These are phyloP conservation scores for Chaetoscypha palmicola DNA, from an alignment of 2,329 filamentous ascomycete genomes.

Conservation along the genomic window DNA sequence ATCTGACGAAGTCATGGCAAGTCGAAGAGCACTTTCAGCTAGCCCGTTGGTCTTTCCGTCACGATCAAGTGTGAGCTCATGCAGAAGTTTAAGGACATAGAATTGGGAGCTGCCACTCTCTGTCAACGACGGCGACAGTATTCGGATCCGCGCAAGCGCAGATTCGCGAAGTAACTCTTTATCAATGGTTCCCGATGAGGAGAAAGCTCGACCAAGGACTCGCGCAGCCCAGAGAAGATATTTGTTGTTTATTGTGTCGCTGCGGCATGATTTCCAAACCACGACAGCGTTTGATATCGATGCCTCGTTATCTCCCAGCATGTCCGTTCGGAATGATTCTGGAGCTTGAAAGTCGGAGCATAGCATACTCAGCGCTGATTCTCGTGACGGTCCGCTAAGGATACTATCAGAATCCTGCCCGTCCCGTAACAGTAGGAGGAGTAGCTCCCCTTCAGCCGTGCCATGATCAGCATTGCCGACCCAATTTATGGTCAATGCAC, in stretches of 20 bases:
- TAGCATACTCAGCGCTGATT: slow-evolving; percentile 64
- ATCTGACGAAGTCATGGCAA: slow-evolving; percentile 42
- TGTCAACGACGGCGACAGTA: slow-evolving; percentile 23
- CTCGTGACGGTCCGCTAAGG: slow-evolving; percentile 61
- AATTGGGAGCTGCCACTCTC: slow-evolving; percentile 42
- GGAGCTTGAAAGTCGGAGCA: slow-evolving; percentile 67
- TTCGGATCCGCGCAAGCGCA: slow-evolving; percentile 40
- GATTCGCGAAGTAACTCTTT: slow-evolving; percentile 55
- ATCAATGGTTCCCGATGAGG: slow-evolving; percentile 63
- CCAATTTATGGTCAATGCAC: slow-evolving; percentile 59
- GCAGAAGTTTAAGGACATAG: slow-evolving; percentile 54
- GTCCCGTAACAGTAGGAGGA: slow-evolving; percentile 75
- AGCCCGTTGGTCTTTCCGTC: slow-evolving; percentile 50
- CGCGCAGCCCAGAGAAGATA: slow-evolving; percentile 82
- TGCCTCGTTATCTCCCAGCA: slow-evolving; percentile 60
- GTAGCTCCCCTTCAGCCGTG: slow-evolving; percentile 69
- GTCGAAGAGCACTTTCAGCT: slow-evolving; percentile 53
- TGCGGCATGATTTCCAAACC: slow-evolving; percentile 70
- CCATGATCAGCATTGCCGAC: slow-evolving; percentile 63
- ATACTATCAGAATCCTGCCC: slow-evolving; percentile 54
- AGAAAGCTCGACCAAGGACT: slow-evolving; percentile 77
- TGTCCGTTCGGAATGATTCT: slow-evolving; percentile 51
- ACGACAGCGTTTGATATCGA: slow-evolving; percentile 56
- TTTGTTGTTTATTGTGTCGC: slow-evolving; percentile 53
- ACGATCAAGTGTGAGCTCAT: slow-evolving; percentile 52